These are phyloP conservation scores for Beta lomatogona DNA, from an alignment of 179 eudicot species.

Conservation along the genomic window DNA sequence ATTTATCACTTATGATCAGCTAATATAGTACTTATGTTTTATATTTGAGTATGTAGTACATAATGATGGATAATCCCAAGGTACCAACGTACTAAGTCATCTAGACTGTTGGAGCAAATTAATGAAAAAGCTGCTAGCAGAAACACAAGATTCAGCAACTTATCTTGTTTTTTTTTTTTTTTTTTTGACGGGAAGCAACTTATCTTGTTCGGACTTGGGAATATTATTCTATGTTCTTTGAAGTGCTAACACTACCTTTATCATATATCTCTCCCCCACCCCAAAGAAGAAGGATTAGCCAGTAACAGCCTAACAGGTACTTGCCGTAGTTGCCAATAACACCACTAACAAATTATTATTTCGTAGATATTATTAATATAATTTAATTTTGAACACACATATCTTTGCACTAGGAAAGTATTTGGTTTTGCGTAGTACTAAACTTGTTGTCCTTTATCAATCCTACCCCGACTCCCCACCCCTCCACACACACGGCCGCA, in stretches of 20 bases:
- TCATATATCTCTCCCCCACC: neutral
- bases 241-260: neutral
- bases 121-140: slow-evolving; percentile 1
- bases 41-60: neutral
- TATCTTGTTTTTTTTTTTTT: neutral
- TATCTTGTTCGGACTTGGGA: no score
- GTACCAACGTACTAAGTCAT: neutral
- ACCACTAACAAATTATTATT: no score
- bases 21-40: slow-evolving; percentile 2
- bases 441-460: no score
- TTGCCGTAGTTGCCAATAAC: no score
- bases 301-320: no score
- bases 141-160: neutral
- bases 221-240: neutral
- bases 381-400: no score
- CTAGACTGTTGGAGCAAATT: neutral
- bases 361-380: no score
- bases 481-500: no score
- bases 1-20: neutral
- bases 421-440: no score
- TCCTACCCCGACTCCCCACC: no score
- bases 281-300: neutral
- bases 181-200: no score
- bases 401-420: no score
- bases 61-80: neutral